Evolutionary conservation across 2,329 filamentous ascomycete genomes (phyloP), one percentile per base, ranked within the genome.

Genomic region (Parascedosporium putredinis): DNA sequence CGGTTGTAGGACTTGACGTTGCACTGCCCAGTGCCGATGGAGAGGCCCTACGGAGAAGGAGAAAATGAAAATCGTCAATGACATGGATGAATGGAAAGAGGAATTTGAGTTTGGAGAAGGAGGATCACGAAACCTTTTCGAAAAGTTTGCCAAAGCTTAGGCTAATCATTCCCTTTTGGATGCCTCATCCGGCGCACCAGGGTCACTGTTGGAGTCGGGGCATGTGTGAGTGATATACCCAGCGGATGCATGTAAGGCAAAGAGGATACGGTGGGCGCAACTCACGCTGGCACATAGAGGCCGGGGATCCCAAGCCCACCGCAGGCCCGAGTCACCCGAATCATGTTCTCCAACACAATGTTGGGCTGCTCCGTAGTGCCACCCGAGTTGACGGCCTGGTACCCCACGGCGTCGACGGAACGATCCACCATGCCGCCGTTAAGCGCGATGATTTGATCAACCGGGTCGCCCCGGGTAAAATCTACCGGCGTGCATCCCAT

Each of bases 1-100:
- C 79, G 69, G 59, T 84, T 84, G 62, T 84, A 84, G 1, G 74
- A 67, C 63, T 84, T 84, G 55, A 84, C 80, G 54, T 84, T 84
- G 64, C 80, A 84, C 58, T 84, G 79, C 0, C 80, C 79, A 3
- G 77, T 81, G 8, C 76, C 74, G 2, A 84, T 65, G 2, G 72
- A 70, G 4, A 84, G 66, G 2, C 79, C 79, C 75, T 79, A 14
- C 23, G 0, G 5, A 1, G 7, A 12, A 2, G 24, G 52, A 43
- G 48, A 40, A 9, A 45, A 16, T 22, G 3, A 33, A n/a, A 33
- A 12, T n/a, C 31, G 3, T 12, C 10, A 33, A 33, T 12, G 6
- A 33, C 3, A 33, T 12, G n/a, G 14, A 31, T 7, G 6, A 31
- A 31, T 31, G 14, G n/a, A 36, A 45, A 46, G 22, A 18, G 5